Percentiles rank a stretch among this genome's conserved stretches.
These are phyloP conservation scores for Candida cerambycidarum DNA, from an alignment of 805 yeast genomes.

Conservation along the genomic window DNA sequence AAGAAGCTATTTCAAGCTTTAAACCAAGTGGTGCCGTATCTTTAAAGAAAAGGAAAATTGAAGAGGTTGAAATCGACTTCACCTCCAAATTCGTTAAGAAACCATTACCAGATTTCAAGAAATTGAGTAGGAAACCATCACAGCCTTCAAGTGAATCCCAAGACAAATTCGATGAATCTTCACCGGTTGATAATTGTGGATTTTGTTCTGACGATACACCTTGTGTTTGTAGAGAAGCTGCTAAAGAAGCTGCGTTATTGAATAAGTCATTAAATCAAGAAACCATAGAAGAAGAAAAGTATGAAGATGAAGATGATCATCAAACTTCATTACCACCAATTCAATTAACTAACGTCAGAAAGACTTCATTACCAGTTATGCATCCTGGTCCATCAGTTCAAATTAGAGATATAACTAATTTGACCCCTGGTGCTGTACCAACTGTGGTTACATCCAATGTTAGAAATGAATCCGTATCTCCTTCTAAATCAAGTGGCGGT, in stretches of 20 bases:
- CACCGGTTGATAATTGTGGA: conserved; percentile 78
- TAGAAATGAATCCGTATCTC: conserved; percentile 2
- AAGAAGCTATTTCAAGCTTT: conserved; percentile 42
- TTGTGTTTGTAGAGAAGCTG: conserved; percentile 86
- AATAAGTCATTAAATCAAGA: conserved; percentile 24
- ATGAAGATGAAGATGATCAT: conserved; percentile 25
- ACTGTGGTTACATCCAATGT: conserved; percentile 24
- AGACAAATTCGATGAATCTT: conserved; percentile 39
- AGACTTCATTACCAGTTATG: conserved; percentile 51
- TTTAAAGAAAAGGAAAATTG: conserved; percentile 38
- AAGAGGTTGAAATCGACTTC: conserved; percentile 51
- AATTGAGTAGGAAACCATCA: conserved; percentile 13
- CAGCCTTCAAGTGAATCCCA: not conserved
- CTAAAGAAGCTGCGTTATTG: conserved; percentile 48
- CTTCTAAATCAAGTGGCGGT: conserved; percentile 18
- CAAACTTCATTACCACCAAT: conserved; percentile 45
- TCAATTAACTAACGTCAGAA: conserved; percentile 28
- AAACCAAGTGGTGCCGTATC: conserved; percentile 70
- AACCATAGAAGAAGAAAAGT: conserved; percentile 29
- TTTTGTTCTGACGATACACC: conserved; percentile 91
- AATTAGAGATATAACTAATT: conserved; percentile 43
- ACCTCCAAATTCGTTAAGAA: conserved; percentile 45
- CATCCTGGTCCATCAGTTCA: conserved; percentile 66
- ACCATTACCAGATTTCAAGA: conserved; percentile 39
- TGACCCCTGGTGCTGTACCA: conserved; percentile 40